Percentiles rank a stretch among this genome's conserved stretches.
Evolutionary conservation across 1,139 yeast genomes (phyloP).

Genomic region (Pichia sp.): DNA sequence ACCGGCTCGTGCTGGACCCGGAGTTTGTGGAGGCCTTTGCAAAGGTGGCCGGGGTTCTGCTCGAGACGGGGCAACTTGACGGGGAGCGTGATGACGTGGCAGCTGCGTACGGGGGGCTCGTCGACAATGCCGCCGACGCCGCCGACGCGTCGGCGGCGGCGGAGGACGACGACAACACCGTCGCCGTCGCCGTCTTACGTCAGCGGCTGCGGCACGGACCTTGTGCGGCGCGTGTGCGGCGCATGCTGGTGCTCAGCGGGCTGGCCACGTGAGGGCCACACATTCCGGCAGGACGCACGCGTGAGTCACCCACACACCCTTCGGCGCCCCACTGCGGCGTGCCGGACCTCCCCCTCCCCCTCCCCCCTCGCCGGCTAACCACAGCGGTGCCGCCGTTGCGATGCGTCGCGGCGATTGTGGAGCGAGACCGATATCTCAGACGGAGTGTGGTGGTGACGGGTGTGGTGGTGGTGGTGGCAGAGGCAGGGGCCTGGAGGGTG

Average conservation of each 20-base stretch:
- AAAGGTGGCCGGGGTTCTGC: neutral
- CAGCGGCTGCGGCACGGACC: neutral
- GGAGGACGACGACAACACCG: too few species aligned
- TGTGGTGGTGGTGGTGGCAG: neutral
- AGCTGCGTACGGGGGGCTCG: neutral
- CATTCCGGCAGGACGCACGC: too few species aligned
- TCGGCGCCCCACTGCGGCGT: neutral
- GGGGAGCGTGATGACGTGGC: neutral
- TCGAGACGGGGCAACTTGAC: neutral
- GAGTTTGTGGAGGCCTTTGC: conserved; percentile 2
- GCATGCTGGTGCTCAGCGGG: neutral
- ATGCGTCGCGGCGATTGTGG: neutral
- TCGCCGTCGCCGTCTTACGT: neutral
- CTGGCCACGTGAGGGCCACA: neutral
- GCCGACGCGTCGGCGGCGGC: too few species aligned
- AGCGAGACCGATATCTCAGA: conserved; percentile 7
- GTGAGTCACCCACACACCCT: too few species aligned
- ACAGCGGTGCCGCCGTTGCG: neutral
- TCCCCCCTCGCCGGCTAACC: too few species aligned
- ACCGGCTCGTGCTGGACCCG: neutral
- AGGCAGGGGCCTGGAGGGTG: neutral
- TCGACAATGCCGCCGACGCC: neutral
- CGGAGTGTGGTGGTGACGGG: neutral
- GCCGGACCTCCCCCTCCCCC: too few species aligned
- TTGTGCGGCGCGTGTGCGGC: neutral